Conservation (phyloP, 768 basidiomycete genomes). For the Russula griseocarnosa region DNA sequence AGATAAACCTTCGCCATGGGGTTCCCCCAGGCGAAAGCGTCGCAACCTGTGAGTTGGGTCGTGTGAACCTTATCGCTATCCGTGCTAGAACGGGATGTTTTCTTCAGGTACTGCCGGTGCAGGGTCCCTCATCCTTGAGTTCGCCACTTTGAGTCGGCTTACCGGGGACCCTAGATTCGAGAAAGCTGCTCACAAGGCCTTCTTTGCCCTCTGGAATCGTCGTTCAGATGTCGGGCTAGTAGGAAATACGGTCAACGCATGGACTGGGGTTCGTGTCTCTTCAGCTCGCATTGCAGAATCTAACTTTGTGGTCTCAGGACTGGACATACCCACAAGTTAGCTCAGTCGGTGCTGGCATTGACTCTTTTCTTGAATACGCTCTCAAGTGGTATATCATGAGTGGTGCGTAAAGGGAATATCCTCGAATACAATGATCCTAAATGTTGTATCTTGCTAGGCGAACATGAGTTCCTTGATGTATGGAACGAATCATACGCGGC, state of each 20-base stretch:
- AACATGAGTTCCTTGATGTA: conserved; percentile 39
- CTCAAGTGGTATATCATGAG: conserved; percentile 89
- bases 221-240: conserved; percentile 80
- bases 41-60: conserved; percentile 70
- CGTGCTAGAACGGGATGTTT: conserved; percentile 6
- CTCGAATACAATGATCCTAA: background rate
- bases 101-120: conserved; percentile 81
- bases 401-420: conserved; percentile 42
- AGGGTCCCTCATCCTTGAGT: conserved; percentile 89
- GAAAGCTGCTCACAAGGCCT: conserved; percentile 83
- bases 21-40: conserved; percentile 67
- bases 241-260: conserved; percentile 82
- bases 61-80: background rate
- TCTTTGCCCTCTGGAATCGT: conserved; percentile 91
- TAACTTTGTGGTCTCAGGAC: conserved; percentile 38
- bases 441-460: conserved; percentile 31
- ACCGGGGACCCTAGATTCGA: conserved; percentile 90
- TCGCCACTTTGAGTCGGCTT: conserved; percentile 86
- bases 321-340: conserved; percentile 78
- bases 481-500: conserved; percentile 39
- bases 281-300: background rate
- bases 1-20: conserved; percentile 85
- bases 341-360: conserved; percentile 90
- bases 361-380: conserved; percentile 94
- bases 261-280: conserved; percentile 61